Percentiles rank a stretch among this genome's conserved stretches.
Conservation (phyloP, 306 rosid genomes). For the Canavalia gladiata region DNA sequence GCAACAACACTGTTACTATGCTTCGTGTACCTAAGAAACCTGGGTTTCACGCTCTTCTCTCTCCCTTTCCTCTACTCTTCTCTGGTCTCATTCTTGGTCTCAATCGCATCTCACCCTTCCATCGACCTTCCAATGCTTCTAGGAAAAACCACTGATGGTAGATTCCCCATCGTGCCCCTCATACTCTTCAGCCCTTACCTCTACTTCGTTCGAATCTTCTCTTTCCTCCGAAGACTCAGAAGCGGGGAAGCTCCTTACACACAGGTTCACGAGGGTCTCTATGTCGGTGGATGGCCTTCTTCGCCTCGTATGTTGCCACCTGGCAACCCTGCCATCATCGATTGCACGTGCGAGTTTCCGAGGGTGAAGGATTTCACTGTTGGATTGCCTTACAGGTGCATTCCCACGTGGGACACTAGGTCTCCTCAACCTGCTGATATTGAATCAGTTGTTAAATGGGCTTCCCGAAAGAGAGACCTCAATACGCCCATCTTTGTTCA, state of each 20-base stretch:
- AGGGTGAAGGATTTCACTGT: constrained; percentile 57
- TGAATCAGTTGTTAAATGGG: constrained; percentile 87
- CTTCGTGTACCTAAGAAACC: constrained; percentile 61
- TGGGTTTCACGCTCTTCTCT: constrained; percentile 60
- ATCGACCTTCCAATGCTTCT: constrained; percentile 80
- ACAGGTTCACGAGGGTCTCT: constrained; percentile 71
- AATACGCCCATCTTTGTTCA: constrained; percentile 81
- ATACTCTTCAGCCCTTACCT: constrained; percentile 82
- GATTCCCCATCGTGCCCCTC: constrained; percentile 68
- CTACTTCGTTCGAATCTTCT: constrained; percentile 74
- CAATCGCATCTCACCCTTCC: constrained; percentile 79
- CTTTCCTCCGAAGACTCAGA: constrained; percentile 62
- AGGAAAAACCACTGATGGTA: constrained; percentile 78
- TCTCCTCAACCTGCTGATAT: constrained; percentile 75
- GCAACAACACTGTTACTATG: constrained; percentile 52
- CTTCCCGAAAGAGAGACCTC: constrained; percentile 69
- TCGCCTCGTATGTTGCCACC: constrained; percentile 80
- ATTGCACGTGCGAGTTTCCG: constrained; percentile 93
- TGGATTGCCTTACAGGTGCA: constrained; percentile 64
- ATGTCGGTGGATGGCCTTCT: constrained; percentile 92
- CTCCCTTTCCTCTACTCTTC: constrained; percentile 77
- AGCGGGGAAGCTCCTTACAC: constrained; percentile 73
- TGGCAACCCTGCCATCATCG: constrained; percentile 79
- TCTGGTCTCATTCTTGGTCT: constrained; percentile 61
- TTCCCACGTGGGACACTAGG: constrained; percentile 95